These are phyloP conservation scores for Steccherinum ochraceum DNA, from an alignment of 768 basidiomycete genomes.

Conservation along the genomic window DNA sequence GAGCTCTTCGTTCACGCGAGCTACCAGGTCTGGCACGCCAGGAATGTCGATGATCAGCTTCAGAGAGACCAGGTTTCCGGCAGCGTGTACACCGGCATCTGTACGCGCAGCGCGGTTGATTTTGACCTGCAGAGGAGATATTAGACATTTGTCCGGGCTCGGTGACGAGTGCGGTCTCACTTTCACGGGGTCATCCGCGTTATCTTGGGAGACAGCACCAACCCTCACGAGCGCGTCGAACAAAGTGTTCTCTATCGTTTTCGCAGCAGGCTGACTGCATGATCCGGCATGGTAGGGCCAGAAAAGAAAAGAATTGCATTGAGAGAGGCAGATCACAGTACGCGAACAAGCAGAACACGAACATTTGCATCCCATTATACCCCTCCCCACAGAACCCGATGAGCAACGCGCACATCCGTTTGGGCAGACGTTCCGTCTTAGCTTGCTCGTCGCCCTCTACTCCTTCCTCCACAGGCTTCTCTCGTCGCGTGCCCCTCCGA, in stretches of 20 bases:
- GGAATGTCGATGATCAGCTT: constrained; percentile 83
- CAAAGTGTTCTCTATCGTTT: constrained; percentile 86
- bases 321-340: neutral
- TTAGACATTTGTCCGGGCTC: neutral
- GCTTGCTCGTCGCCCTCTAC: constrained; percentile 11
- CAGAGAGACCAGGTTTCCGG: constrained; percentile 87
- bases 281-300: too few species aligned
- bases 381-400: constrained; percentile 91
- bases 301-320: neutral
- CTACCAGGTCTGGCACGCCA: constrained; percentile 61
- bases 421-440: constrained; percentile 63
- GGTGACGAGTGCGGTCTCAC: constrained; percentile 28
- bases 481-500: constrained; percentile 16
- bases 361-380: constrained; percentile 97
- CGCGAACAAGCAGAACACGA: constrained; percentile 27
- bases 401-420: constrained; percentile 77
- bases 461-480: constrained; percentile 8
- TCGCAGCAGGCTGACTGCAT: constrained; percentile 56
- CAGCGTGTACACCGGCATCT: constrained; percentile 96
- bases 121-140: constrained; percentile 46
- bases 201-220: constrained; percentile 93
- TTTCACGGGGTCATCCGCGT: constrained; percentile 86
- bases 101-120: constrained; percentile 90
- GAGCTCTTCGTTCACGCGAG: constrained; percentile 77
- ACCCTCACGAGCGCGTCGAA: constrained; percentile 85